Base-by-base conservation (phyloP, 768 basidiomycete genomes). In the Udeniomyces megalosporus region DNA sequence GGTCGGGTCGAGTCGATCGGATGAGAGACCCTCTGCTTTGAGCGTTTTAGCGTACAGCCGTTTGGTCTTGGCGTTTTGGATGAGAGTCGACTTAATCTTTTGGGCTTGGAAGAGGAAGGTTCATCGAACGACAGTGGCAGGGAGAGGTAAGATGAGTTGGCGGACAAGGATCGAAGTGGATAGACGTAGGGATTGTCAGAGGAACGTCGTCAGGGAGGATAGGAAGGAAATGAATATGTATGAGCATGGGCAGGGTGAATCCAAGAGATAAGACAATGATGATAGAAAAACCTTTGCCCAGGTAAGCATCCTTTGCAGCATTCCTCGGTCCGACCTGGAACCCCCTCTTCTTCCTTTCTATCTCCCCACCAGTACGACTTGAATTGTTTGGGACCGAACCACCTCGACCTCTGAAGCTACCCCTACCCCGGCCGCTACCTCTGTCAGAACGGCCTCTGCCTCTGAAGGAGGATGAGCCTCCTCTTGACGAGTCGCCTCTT, bases 261-360 rank as follows among this genome's bases (percentile, higher is more conserved):
- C 31, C 15, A 50, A 26, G 32, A 46, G n/a, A 24, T 4, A 24
- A 20, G 42, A 28, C 4, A 17, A 8, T 42, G 17, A 8, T 42
- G 38, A 42, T n/a, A n/a, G n/a, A n/a, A n/a, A n/a, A n/a, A 73
- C 74, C 74, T 67, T 73, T 74, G 11, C 74, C 74, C 22, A 74
- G 68, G 62, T 74, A 74, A 20, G 74, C 72, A 66, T 73, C 68
- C 61, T 68, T 71, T 0, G 71, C 69, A 6, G 72, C 74, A 62
- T 72, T 66, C 0, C 69, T 64, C 0, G 74, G 74, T 49, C 71
- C 70, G 12, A 73, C 72, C n/a, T 71, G 62, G 69, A 73, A 74
- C 31, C 72, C 74, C 24, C 62, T 62, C 46, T 67, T 67, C 34
- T 62, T 62, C 10, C 46, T 47, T 46, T 53, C 14, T 24, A 4